These are phyloP conservation scores for Claviceps africana DNA, from an alignment of 2,329 filamentous ascomycete species.

Conservation along the genomic window DNA sequence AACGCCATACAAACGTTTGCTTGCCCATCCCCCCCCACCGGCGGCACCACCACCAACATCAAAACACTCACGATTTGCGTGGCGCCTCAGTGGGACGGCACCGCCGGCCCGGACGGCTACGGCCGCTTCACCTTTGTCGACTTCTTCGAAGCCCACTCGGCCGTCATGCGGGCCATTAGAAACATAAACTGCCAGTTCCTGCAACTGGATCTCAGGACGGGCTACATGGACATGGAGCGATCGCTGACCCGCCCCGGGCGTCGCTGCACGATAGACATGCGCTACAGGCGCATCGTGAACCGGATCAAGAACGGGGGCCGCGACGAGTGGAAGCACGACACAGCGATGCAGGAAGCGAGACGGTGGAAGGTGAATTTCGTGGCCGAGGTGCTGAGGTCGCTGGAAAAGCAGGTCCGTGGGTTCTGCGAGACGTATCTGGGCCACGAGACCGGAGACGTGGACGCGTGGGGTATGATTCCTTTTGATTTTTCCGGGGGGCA, in stretches of 20 bases:
- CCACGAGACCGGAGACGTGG: not conserved
- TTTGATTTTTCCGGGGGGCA: not conserved
- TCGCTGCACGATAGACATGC: conserved; percentile 9
- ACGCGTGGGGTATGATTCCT: not conserved
- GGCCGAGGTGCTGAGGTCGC: not conserved
- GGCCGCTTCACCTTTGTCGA: conserved; percentile 20
- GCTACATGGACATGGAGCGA: conserved; percentile 3
- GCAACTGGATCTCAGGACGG: conserved; percentile 19
- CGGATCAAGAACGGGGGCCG: not conserved
- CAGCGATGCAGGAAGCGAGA: conserved; percentile 6
- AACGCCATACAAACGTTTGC: conserved; percentile 24
- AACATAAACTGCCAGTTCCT: conserved; percentile 23
- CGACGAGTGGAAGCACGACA: conserved; percentile 11
- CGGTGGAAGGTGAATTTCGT: not conserved
- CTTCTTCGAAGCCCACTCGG: conserved; percentile 19
- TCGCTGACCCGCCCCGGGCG: not conserved
- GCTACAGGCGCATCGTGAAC: not conserved
- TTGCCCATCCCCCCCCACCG: conserved; percentile 4
- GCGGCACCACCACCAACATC: conserved; percentile 14
- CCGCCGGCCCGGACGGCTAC: not conserved
- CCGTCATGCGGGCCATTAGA: conserved; percentile 18
- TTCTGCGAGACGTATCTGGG: conserved; percentile 5
- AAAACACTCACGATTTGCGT: conserved; percentile 30
- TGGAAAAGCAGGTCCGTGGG: conserved; percentile 3
- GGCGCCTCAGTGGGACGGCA: conserved; percentile 13